These are phyloP conservation scores for Quercus berberidifolia DNA, from an alignment of 306 rosid genomes.

Conservation along the genomic window DNA sequence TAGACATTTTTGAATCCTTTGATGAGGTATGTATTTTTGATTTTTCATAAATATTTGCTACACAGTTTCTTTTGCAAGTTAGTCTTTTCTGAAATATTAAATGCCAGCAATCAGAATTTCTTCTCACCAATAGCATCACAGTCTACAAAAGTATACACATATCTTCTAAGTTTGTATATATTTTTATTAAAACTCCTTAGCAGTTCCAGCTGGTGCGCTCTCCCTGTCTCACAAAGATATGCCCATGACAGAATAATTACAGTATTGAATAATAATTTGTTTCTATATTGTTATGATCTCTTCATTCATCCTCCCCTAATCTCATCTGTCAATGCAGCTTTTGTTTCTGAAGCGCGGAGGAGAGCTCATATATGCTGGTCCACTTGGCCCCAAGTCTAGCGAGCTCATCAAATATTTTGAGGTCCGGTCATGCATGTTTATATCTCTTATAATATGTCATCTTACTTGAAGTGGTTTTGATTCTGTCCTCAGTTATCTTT, in stretches of 20 bases:
- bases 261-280: slow-evolving; percentile 12
- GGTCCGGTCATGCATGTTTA: slow-evolving; percentile 46
- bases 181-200: neutral
- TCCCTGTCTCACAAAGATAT: neutral
- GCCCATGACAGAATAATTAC: slow-evolving; percentile 4
- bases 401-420: slow-evolving; percentile 85
- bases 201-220: neutral
- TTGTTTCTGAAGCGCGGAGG: slow-evolving; percentile 98
- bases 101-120: neutral
- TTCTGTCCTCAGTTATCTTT: slow-evolving; percentile 20
- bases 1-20: slow-evolving; percentile 97
- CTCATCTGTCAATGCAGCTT: slow-evolving; percentile 58
- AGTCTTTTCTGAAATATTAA: neutral
- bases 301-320: slow-evolving; percentile 9
- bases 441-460: slow-evolving; percentile 12
- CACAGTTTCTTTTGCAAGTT: neutral
- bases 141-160: neutral
- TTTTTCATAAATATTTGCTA: neutral
- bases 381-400: slow-evolving; percentile 85
- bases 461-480: slow-evolving; percentile 13
- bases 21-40: slow-evolving; percentile 58
- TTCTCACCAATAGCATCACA: neutral
- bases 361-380: slow-evolving; percentile 97
- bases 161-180: neutral
- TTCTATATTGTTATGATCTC: slow-evolving; percentile 1